Evolutionary conservation across 1,139 yeast species (phyloP), one percentile per base, ranked within the genome.

Genomic region (Sugiyamaella pinicola): DNA sequence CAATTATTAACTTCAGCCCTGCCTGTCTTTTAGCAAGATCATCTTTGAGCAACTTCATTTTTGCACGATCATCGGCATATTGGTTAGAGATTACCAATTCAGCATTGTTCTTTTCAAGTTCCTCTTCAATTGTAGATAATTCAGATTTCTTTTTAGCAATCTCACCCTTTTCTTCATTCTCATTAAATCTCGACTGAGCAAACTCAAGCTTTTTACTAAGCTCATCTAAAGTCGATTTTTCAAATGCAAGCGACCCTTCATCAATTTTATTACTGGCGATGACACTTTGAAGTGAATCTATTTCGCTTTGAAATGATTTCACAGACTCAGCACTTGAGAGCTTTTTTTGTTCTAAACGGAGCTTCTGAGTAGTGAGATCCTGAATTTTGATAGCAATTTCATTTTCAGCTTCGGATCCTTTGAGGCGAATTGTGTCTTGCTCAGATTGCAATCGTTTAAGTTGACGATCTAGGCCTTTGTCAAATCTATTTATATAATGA

Each of bases 1-100:
- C 63, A 4, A 66, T 26, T 1, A 72, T 56, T 1, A 65, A 67
- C 0, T 60, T 33, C 7, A 68, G 57, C 0, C 72, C 70, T 2
- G 62, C 59, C 35, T 63, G 64, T 51, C 70, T 71, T 33, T 66
- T 61, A 4, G 57, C 56, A 8, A 67, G 61, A 46, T 76, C 74
- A 41, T 76, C 79, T 17, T 64, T 65, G 13, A 83, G 62, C 37
- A 81, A 65, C 0, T 76, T 71, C 1, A 80, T 62, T 59, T 77
- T 80, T 0, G 87, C 83, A 55, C 79, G 71, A 1, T 78, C 62
- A 50, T 83, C 93, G 0, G 87, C 75, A 62, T 82, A 85, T 57
- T 78, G 77, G 59, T 80, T 83, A 13, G 80, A 76, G 15, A 72
- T 67, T 4, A 79, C 68, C 6, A 87, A 73, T 40, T 79, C 76